These are phyloP conservation scores for Kernera saxatilis DNA, from an alignment of 345 rosid genomes.

Conservation along the genomic window DNA sequence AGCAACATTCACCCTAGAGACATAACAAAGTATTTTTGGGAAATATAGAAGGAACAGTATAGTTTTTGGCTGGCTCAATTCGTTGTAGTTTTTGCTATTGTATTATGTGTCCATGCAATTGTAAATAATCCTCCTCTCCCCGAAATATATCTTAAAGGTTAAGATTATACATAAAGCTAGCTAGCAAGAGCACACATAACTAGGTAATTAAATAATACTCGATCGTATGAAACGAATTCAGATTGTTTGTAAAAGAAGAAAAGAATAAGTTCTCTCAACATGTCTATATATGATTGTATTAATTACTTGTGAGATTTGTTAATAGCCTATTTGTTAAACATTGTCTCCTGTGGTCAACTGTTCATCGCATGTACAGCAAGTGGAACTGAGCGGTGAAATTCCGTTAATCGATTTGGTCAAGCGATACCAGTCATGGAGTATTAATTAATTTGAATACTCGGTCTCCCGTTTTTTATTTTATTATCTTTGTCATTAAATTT, in stretches of 20 bases:
- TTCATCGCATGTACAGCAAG: slow-evolving; percentile 11
- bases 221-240: slow-evolving; percentile 15
- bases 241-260: slow-evolving; percentile 19
- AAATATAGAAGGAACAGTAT: neutral
- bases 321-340: slow-evolving; percentile 15
- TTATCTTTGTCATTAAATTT: slow-evolving; percentile 2
- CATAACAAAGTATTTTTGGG: neutral
- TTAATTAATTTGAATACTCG: neutral
- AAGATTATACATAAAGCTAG: neutral
- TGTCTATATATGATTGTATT: slow-evolving; percentile 14
- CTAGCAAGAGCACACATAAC: neutral
- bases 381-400: slow-evolving; percentile 21
- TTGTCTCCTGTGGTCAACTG: slow-evolving; percentile 28
- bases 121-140: neutral
- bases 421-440: neutral
- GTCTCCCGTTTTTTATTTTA: neutral
- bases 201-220: neutral
- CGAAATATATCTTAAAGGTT: too few relatives aligned
- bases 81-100: neutral
- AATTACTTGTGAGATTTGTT: slow-evolving; percentile 1
- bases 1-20: too few relatives aligned
- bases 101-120: neutral
- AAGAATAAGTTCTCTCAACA: neutral
- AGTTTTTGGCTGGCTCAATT: neutral
- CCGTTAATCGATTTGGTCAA: slow-evolving; percentile 15